Evolutionary conservation across 2,329 filamentous ascomycete genomes (phyloP).

Genomic region (Cytospora paraplurivora): DNA sequence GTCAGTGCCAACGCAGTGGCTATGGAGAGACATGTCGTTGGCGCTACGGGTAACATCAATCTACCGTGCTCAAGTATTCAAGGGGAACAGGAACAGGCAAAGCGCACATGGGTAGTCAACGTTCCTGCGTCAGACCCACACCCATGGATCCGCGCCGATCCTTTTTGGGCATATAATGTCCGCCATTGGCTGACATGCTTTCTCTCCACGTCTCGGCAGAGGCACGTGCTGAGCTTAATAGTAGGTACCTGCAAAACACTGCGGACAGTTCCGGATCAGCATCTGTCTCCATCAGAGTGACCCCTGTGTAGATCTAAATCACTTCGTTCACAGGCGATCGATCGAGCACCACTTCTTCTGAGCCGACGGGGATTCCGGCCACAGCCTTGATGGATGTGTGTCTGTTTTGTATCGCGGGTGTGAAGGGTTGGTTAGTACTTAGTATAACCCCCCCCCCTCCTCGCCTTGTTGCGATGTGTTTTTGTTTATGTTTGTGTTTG

Average conservation of each 20-base stretch:
- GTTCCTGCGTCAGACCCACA: constrained; percentile 12
- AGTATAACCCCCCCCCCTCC: too few species aligned
- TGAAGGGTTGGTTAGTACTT: too few species aligned
- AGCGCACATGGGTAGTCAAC: constrained; percentile 7
- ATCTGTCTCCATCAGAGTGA: neutral
- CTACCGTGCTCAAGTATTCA: neutral
- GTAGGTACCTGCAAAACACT: neutral
- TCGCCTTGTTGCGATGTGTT: too few species aligned
- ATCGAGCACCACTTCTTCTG: neutral
- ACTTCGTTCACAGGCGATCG: neutral
- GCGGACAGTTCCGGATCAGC: neutral
- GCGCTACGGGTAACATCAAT: too few species aligned
- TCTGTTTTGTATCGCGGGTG: too few species aligned
- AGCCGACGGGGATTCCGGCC: neutral
- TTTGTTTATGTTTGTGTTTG: too few species aligned
- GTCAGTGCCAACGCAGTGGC: neutral
- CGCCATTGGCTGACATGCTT: constrained; percentile 4
- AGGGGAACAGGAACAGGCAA: constrained; percentile 16
- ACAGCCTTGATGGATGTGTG: neutral
- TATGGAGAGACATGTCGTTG: neutral
- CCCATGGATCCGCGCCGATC: constrained; percentile 10
- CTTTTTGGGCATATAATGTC: neutral
- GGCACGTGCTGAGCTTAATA: neutral
- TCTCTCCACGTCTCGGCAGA: constrained; percentile 1
- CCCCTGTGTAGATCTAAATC: neutral